Conservation (phyloP, 257 asterid genomes). For the Apocynum venetum region DNA sequence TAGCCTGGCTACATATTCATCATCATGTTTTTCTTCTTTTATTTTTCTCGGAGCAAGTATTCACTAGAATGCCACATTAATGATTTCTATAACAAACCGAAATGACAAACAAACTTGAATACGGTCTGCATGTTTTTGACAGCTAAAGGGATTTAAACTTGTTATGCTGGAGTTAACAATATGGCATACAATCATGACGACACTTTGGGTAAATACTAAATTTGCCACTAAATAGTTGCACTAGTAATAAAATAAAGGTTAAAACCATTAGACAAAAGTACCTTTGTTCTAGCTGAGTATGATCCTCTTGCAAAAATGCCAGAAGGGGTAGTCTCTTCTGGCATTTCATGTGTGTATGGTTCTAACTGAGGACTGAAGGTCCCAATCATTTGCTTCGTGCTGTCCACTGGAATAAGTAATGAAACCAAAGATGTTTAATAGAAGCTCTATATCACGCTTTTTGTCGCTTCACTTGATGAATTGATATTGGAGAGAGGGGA, state of each 20-base stretch:
- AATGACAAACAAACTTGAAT: background rate
- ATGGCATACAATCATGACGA: too few relatives aligned
- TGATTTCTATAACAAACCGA: background rate
- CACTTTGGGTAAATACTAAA: background rate
- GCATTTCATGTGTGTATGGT: conserved; percentile 85
- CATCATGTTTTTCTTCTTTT: background rate
- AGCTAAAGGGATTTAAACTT: background rate
- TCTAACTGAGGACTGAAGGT: conserved; percentile 95
- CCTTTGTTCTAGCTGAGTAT: conserved; percentile 90
- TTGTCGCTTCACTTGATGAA: background rate
- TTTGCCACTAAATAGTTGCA: too few relatives aligned
- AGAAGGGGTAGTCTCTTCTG: conserved; percentile 89
- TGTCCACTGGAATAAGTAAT: conserved; percentile 54
- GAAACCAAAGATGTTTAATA: conserved; percentile 9
- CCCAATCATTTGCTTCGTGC: conserved; percentile 92
- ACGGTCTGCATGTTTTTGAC: background rate
- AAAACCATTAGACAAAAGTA: background rate
- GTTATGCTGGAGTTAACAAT: too few relatives aligned
- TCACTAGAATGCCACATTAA: background rate
- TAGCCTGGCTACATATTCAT: background rate
- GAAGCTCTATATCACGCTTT: background rate
- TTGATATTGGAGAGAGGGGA: conserved; percentile 4
- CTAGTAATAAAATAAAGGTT: background rate
- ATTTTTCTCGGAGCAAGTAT: background rate
- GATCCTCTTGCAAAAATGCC: conserved; percentile 94